Evolutionary conservation across 1,284 basidiomycete genomes (phyloP).

Genomic region (Ustilago sp.): DNA sequence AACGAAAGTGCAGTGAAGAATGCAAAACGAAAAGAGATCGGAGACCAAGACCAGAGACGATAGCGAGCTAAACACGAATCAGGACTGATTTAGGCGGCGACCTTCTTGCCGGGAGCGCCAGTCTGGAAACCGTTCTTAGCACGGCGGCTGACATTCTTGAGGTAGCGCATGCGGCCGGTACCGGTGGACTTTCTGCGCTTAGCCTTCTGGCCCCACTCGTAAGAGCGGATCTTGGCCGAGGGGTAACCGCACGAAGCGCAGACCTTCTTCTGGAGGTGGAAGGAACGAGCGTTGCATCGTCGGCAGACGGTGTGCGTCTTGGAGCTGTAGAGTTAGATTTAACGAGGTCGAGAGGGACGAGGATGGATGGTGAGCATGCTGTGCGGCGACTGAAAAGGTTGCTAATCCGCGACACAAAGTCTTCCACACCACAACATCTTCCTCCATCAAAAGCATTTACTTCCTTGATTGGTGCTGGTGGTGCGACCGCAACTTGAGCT

Average conservation of each 20-base stretch:
- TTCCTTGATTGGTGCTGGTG: not conserved
- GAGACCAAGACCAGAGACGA: constrained; percentile 13
- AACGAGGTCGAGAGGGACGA: not conserved
- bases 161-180: constrained; percentile 93
- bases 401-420: not conserved
- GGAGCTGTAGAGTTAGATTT: constrained; percentile 75
- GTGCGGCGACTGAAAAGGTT: not conserved
- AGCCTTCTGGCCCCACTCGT: constrained; percentile 98
- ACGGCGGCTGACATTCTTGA: constrained; percentile 75
- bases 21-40: constrained; percentile 16
- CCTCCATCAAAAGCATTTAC: too few species aligned
- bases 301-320: constrained; percentile 89
- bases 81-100: constrained; percentile 57
- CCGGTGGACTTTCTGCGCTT: constrained; percentile 99
- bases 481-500: too few species aligned
- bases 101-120: constrained; percentile 65
- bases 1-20: constrained; percentile 26
- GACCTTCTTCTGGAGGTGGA: constrained; percentile 97
- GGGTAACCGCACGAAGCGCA: constrained; percentile 98
- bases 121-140: constrained; percentile 88
- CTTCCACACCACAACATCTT: constrained; percentile 8
- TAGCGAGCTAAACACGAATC: constrained; percentile 8
- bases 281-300: constrained; percentile 89
- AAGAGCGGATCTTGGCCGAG: constrained; percentile 92
- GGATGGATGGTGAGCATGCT: constrained; percentile 25